Evolutionary conservation across 1,284 basidiomycete genomes (phyloP), one percentile per base, ranked within the genome.

Genomic region (Sphaerobolus stellatus): DNA sequence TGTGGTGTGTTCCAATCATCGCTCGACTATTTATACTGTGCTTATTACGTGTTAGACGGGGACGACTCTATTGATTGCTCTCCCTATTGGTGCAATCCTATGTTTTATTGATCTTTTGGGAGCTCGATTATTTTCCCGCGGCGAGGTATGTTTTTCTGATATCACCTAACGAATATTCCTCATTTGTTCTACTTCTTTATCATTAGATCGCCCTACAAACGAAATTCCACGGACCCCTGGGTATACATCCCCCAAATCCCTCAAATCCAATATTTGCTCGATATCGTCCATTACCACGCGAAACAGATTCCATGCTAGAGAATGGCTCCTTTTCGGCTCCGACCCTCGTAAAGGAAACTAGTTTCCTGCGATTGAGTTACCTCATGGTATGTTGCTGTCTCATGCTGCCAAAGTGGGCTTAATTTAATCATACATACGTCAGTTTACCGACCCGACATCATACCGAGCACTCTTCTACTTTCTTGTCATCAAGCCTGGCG

Each of bases 401-500:
- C n/a, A n/a, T n/a, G n/a, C n/a, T n/a, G n/a, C 48, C n/a, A 30
- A 28, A 28, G 9, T 31, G 14, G 33, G 22, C n/a, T 22, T 18
- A 36, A 43, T 18, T 14, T 22, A 24, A n/a, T 46, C 43, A 18
- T 51, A 14, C 24, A 20, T 38, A 9, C n/a, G 24, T 41, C 62
- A 90, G 87, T 90, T 90, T 66, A 83, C 84, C 43, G 88, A 90
- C 62, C 72, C 85, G 38, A 88, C 85, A 13, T 86, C 87, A 24
- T 90, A 89, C 66, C 86, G 87, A 71, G 83, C 89, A 0, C 75
- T 91, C 4, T 90, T 91, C 73, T 91, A 91, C 68, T 91, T 91
- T 70, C 77, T 91, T 54, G 85, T 91, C 53, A 83, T 91, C 74
- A 91, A 91, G 68, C 86, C 89, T 2, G 77, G 81, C 34, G 86